Evolutionary conservation across 768 basidiomycete genomes (phyloP).

Genomic region (Multifurca ochricompacta): DNA sequence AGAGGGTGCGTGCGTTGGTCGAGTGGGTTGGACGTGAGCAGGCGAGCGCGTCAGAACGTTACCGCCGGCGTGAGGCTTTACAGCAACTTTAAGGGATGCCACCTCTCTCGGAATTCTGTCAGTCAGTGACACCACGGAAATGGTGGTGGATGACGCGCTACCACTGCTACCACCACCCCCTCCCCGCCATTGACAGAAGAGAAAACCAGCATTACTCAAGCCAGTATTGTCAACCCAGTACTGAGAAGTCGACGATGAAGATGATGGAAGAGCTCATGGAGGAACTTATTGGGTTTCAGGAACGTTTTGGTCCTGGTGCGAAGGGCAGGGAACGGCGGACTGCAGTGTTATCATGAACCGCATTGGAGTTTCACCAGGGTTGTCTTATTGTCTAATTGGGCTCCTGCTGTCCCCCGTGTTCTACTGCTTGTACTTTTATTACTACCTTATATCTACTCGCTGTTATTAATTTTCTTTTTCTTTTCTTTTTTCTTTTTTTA

Average conservation of each 20-base stretch:
- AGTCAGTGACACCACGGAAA: slow-evolving; percentile 25
- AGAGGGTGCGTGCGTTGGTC: slow-evolving; percentile 80
- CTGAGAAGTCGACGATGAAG: slow-evolving; percentile 48
- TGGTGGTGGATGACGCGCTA: slow-evolving; percentile 28
- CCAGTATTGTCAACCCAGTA: not conserved
- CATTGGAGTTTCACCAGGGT: too few species aligned
- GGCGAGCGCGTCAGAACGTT: slow-evolving; percentile 64
- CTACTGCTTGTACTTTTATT: slow-evolving; percentile 20
- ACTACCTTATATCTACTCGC: slow-evolving; percentile 19
- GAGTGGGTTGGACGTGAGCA: slow-evolving; percentile 94
- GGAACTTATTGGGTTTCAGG: slow-evolving; percentile 83
- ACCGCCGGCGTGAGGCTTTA: slow-evolving; percentile 59
- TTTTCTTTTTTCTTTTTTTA: not conserved
- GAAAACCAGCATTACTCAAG: not conserved
- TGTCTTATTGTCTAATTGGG: slow-evolving; percentile 1
- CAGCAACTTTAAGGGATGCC: slow-evolving; percentile 42
- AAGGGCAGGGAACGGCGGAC: slow-evolving; percentile 35
- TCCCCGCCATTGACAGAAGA: slow-evolving; percentile 23
- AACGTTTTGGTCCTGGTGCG: slow-evolving; percentile 63
- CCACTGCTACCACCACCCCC: slow-evolving; percentile 20
- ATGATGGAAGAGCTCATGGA: slow-evolving; percentile 90
- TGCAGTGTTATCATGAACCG: slow-evolving; percentile 27
- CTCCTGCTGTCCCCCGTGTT: not conserved
- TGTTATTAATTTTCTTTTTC: slow-evolving; percentile 1
- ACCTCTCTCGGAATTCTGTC: slow-evolving; percentile 6